Conservation (phyloP, 2,329 filamentous ascomycete genomes). For the Elsinoe batatas region DNA sequence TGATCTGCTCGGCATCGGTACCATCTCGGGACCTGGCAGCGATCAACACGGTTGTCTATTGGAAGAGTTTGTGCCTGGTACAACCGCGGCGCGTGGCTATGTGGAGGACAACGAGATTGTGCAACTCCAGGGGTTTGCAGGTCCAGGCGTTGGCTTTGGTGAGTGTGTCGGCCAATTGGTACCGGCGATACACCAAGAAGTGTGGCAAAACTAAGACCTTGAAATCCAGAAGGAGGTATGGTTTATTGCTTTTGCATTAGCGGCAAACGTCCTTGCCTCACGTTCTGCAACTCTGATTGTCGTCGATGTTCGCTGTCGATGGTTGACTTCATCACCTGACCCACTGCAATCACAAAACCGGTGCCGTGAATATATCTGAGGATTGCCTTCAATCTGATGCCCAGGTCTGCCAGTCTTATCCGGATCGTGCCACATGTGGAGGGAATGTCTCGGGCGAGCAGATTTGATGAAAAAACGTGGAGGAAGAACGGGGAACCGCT, state of each 20-base stretch:
- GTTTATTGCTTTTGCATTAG: slow-evolving; percentile 4
- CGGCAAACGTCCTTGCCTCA: background rate
- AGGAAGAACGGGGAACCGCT: background rate
- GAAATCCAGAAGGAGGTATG: background rate
- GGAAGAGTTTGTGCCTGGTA: slow-evolving; percentile 32
- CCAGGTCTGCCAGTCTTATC: background rate
- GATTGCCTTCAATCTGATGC: background rate
- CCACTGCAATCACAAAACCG: background rate
- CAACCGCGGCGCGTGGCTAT: slow-evolving; percentile 28
- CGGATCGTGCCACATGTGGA: background rate
- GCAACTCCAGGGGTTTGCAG: slow-evolving; percentile 28
- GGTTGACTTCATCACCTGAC: background rate
- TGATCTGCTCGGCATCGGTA: slow-evolving; percentile 37
- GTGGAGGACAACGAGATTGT: slow-evolving; percentile 35
- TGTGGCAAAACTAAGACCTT: slow-evolving; percentile 11
- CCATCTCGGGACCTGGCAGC: slow-evolving; percentile 32
- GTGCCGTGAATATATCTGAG: slow-evolving; percentile 3
- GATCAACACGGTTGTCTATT: slow-evolving; percentile 34
- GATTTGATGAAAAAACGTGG: background rate
- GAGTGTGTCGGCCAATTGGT: slow-evolving; percentile 30
- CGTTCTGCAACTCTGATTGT: background rate
- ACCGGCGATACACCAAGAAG: slow-evolving; percentile 19
- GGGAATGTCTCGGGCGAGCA: background rate
- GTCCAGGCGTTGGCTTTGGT: slow-evolving; percentile 32
- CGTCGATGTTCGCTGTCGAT: background rate